Base-by-base conservation (phyloP, 1,284 basidiomycete genomes). In the Sanguinoderma infundibulare region DNA sequence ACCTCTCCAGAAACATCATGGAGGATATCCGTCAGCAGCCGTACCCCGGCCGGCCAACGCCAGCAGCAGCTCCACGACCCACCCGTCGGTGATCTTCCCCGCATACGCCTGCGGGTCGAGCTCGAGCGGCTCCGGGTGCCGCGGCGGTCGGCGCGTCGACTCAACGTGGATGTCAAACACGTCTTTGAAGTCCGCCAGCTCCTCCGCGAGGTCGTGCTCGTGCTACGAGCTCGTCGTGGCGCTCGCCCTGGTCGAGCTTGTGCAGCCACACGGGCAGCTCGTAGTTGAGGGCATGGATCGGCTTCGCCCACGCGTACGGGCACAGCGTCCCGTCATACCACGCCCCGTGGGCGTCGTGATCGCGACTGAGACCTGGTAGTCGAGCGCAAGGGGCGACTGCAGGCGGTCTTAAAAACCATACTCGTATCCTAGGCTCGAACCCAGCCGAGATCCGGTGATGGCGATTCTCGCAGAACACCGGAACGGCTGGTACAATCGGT, bases 101-200 rank as follows among this genome's bases (percentile, higher is more conserved):
- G 89, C 77, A 70, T 98, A 98, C 64, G 88, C 79, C 0, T 91
- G 87, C 22, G 92, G 95, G 74, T 96, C 91, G n/a, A 98, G 83
- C 75, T 97, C 91, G 35, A 92, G 57, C 56, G 72, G 60, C 50
- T 72, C 72, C n/a, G 81, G 61, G 54, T 73, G 72, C 50, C 69
- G 66, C 32, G 60, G 66, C 24, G 57, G 61, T 9, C 61, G 39
- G 0, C 58, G 35, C n/a, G 26, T 20, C 14, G 8, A 36, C 38
- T 39, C 38, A 4, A 39, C 38, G 38, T 39, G 38, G 38, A 39
- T 39, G 14, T n/a, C 38, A 12, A 39, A n/a, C 38, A 39, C 38
- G 17, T 39, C 38, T 5, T 39, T n/a, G n/a, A 39, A 39, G 38
- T 39, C 38, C 10, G 38, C 38, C n/a, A n/a, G n/a, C n/a, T n/a